phyloP scores from a whole-genome alignment of 2,329 filamentous ascomycete species.

The Dothistroma septosporum region DNA sequence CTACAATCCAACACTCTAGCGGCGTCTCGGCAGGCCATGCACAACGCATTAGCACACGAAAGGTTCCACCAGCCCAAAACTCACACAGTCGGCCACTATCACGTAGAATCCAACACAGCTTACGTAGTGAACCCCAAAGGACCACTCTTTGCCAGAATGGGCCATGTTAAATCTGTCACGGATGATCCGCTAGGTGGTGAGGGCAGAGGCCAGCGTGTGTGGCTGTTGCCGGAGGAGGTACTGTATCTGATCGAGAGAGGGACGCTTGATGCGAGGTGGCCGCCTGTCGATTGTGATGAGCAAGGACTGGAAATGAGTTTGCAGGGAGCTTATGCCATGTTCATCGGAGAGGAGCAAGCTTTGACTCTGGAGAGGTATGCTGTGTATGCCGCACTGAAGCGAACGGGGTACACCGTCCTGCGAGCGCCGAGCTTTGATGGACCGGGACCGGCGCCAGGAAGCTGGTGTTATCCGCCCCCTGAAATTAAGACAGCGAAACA shows the following conservation, averaged over 20 bases:
- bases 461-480: constrained; percentile 26
- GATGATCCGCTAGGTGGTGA: constrained; percentile 41
- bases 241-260: constrained; percentile 86
- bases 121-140: constrained; percentile 70
- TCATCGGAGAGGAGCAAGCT: constrained; percentile 66
- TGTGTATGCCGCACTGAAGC: constrained; percentile 80
- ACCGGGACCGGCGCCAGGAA: constrained; percentile 18
- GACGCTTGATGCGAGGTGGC: constrained; percentile 83
- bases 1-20: constrained; percentile 75
- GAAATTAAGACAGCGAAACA: constrained; percentile 19
- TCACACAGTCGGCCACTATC: constrained; percentile 68
- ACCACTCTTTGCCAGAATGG: constrained; percentile 70
- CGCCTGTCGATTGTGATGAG: constrained; percentile 43
- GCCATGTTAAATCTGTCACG: constrained; percentile 57
- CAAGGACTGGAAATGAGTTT: constrained; percentile 77
- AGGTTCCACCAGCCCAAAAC: constrained; percentile 66
- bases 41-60: constrained; percentile 75
- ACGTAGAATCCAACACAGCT: constrained; percentile 57
- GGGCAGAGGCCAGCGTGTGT: constrained; percentile 47
- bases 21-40: constrained; percentile 80
- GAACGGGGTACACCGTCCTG: constrained; percentile 75
- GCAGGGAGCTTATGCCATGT: constrained; percentile 81
- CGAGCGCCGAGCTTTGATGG: constrained; percentile 55
- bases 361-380: constrained; percentile 74
- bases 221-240: constrained; percentile 88